Conservation (phyloP, 208 protist species). For the Trichomonas vaginalis region DNA sequence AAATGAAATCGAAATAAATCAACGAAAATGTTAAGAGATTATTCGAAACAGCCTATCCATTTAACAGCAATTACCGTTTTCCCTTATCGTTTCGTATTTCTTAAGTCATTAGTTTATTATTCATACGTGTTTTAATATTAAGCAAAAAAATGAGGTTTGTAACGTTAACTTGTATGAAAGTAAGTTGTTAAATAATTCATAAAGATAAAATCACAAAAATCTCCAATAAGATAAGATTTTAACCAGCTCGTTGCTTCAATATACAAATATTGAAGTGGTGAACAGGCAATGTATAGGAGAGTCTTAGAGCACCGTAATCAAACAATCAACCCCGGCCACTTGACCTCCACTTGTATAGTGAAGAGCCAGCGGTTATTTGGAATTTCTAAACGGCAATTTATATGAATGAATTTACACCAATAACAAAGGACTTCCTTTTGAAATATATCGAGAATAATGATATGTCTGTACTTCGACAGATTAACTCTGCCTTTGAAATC, state of each 20-base stretch:
- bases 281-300: not conserved
- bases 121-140: no score
- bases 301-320: not conserved
- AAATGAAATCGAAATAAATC: no score
- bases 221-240: not conserved
- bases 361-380: not conserved
- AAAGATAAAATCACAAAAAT: no score
- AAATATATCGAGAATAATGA: not conserved
- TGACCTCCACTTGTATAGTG: not conserved
- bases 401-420: not conserved
- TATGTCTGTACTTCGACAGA: not conserved
- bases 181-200: no score
- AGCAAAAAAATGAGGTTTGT: no score
- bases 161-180: no score
- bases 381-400: not conserved
- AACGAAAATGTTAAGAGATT: no score
- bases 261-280: not conserved
- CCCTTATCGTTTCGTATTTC: no score
- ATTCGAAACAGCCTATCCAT: no score
- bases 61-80: no score
- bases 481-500: not conserved
- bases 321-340: not conserved
- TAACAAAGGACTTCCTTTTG: not conserved
- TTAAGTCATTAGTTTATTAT: no score
- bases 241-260: not conserved